Evolutionary conservation across 495 filamentous ascomycete species (phyloP), one percentile per base, ranked within the genome.

Genomic region (Aspergillus indologenus): DNA sequence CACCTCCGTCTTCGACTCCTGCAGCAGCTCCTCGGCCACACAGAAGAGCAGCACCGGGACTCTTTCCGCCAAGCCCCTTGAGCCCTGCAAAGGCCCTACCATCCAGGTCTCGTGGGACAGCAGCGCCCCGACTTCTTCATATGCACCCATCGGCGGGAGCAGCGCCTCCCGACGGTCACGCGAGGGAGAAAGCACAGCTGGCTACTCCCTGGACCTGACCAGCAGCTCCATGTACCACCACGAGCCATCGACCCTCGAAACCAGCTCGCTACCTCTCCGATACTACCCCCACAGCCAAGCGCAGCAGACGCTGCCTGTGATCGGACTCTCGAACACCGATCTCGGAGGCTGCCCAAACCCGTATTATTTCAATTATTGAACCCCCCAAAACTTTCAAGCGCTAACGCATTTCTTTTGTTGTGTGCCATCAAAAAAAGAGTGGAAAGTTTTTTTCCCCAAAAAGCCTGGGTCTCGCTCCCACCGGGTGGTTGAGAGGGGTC

Each of bases 321-420:
- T 66, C 11, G 62, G 57, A 3, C 59, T 60, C 3, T 54, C 66
- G 0, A 54, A 31, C 0, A 21, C 54, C 4, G 66, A 61, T 20
- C 59, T 73, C 47, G 62, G 64, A 9, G 56, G 56, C 7, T 69
- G 63, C 53, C 47, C 56, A 9, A 63, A 71, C 12, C 69, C 71
- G 2, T 76, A 71, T 43, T 73, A 72, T 61, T 76, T 71, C 53
- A 61, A 65, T 18, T 68, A 66, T 20, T 68, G 34, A 40, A 6
- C 12, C 3, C 9, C 26, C n/a, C n/a, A n/a, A n/a, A 9, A 29
- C 26, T 29, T 29, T 9, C n/a, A n/a, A 29, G 26, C 26, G 26
- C 3, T 9, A 29, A 4, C 9, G 26, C 26, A 29, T 29, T 29
- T 29, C 9, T 9, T 29, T 29, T 29, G 3, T 3, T 29, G 4